Evolutionary conservation across 2,329 filamentous ascomycete species (phyloP), one percentile per base, ranked within the genome.

Genomic region (Calonectria honghensis): DNA sequence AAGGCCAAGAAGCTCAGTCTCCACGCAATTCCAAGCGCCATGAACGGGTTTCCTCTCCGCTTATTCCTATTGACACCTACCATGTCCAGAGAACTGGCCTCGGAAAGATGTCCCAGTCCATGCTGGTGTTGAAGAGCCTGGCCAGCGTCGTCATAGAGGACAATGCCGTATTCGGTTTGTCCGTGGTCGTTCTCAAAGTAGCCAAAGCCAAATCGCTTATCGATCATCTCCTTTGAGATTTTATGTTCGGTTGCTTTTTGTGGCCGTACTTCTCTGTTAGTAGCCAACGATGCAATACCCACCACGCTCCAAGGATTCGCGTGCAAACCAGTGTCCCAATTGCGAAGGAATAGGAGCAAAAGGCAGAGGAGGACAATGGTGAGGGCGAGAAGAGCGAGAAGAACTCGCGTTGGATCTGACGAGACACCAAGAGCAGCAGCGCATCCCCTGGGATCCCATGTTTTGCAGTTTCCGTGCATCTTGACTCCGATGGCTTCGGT

Each of bases 21-120:
- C 85, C 85, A 87, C 1, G 78, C 80, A 20, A 83, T 75, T 0
- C 84, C 83, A 6, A 87, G 80, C 1, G 84, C 78, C 29, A 86
- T 80, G 57, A 87, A 87, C 0, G 85, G 85, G 3, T 80, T 81
- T 7, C 77, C 74, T 32, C 68, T 61, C 4, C 68, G 51, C 3
- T 54, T 76, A 13, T 57, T 71, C 13, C 29, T 41, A 20, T 24
- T 50, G 24, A 24, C 32, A 35, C 54, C n/a, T 1, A 70, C 39
- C 0, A 66, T 59, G 11, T 79, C 79, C 3, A 79, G 50, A n/a
- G 79, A 81, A 39, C 71, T 79, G 6, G 75, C 69, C n/a, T 80
- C 79, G 6, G 72, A 76, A 1, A 70, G 20, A 9, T 59, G 11
- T 4, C 54, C 57, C 11, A 24, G 31, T 9, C 66, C 64, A 6